Percentiles rank a stretch among this genome's conserved stretches.
These are phyloP conservation scores for Leccinum boreale DNA, from an alignment of 768 basidiomycete genomes.

Conservation along the genomic window DNA sequence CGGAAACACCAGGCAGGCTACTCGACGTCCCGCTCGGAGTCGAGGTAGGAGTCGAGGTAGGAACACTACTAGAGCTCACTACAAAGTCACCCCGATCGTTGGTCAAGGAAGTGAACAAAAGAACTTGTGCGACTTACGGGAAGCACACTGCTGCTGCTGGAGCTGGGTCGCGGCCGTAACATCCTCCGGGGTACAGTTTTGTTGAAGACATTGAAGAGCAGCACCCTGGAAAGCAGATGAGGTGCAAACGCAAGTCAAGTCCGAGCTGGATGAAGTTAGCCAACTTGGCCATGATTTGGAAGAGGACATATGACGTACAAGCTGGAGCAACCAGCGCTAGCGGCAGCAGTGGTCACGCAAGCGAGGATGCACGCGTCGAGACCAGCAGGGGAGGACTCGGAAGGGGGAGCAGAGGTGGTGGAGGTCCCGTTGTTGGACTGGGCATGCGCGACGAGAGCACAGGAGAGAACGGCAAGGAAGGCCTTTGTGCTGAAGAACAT, in stretches of 20 bases:
- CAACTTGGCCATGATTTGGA: neutral
- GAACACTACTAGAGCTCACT: neutral
- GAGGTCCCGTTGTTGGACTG: conserved; percentile 7
- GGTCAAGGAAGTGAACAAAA: neutral
- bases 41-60: neutral
- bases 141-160: conserved; percentile 33
- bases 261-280: conserved; percentile 27
- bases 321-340: neutral
- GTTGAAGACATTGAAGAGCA: conserved; percentile 32
- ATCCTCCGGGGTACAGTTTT: conserved; percentile 34
- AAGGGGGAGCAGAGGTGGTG: neutral
- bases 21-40: neutral
- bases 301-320: conserved; percentile 10
- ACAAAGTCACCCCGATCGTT: neutral
- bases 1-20: too few species aligned
- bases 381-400: neutral
- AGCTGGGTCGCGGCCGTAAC: conserved; percentile 28
- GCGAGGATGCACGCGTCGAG: conserved; percentile 4
- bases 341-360: conserved; percentile 7
- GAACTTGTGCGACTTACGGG: conserved; percentile 2
- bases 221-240: conserved; percentile 35
- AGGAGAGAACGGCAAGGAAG: conserved; percentile 14
- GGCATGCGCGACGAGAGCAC: conserved; percentile 19
- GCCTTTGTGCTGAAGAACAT: conserved; percentile 23
- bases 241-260: conserved; percentile 40